Conservation (phyloP, 805 yeast genomes). For the Priceomyces carsonii region DNA sequence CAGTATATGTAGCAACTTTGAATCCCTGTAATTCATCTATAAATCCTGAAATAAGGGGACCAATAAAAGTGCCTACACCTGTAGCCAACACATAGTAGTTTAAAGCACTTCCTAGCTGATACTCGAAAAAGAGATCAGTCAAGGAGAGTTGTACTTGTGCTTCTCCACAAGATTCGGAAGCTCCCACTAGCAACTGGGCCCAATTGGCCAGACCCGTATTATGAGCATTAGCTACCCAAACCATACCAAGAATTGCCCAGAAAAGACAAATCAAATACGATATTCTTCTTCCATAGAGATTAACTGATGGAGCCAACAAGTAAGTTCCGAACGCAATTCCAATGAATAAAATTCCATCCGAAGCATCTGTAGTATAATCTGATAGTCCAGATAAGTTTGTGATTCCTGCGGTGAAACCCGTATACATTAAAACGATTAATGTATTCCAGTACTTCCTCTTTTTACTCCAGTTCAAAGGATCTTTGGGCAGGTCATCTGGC, state of each 20-base stretch:
- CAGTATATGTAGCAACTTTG: constrained; percentile 55
- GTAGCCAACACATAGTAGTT: constrained; percentile 57
- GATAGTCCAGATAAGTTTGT: constrained; percentile 51
- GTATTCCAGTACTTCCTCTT: constrained; percentile 40
- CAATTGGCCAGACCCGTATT: constrained; percentile 43
- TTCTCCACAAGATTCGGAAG: constrained; percentile 43
- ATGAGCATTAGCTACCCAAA: constrained; percentile 43
- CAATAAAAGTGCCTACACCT: constrained; percentile 53
- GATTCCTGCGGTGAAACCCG: constrained; percentile 52
- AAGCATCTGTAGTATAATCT: constrained; percentile 48
- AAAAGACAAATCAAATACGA: constrained; percentile 43
- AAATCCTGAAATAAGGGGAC: constrained; percentile 62
- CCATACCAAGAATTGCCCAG: constrained; percentile 42
- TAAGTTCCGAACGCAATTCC: constrained; percentile 46
- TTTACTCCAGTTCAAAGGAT: constrained; percentile 47
- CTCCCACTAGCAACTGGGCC: constrained; percentile 47
- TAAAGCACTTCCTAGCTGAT: constrained; percentile 50
- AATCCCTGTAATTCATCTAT: constrained; percentile 52
- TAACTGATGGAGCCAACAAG: constrained; percentile 46
- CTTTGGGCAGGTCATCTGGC: constrained; percentile 51
- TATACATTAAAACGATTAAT: constrained; percentile 38
- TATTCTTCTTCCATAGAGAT: constrained; percentile 46
- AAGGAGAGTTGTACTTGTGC: constrained; percentile 43
- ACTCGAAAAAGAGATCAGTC: constrained; percentile 38
- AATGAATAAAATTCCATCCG: constrained; percentile 48